phyloP scores from a whole-genome alignment of 2,329 filamentous ascomycete species.

The Exophiala sp. region DNA sequence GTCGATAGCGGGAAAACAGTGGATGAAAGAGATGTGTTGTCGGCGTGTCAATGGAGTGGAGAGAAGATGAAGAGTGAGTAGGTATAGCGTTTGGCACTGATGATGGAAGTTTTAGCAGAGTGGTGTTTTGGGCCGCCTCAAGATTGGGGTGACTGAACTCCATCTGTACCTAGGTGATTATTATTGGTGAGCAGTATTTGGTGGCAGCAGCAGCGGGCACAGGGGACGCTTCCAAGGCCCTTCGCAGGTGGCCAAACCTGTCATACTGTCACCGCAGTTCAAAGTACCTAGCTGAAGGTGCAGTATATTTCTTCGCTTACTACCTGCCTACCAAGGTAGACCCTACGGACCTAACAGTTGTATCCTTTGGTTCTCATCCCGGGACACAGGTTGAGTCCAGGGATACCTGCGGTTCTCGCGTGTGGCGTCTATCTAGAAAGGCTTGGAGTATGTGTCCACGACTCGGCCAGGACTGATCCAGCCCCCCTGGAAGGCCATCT shows the following conservation, averaged over 20 bases:
- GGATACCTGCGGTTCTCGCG: no score
- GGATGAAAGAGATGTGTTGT: slow-evolving; percentile 1
- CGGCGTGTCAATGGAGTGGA: slow-evolving; percentile 2
- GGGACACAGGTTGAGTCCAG: neutral
- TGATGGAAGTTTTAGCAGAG: slow-evolving; percentile 3
- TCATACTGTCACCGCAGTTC: no score
- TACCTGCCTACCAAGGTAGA: no score
- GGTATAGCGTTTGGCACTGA: slow-evolving; percentile 5
- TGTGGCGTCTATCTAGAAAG: no score
- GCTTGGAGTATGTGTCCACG: no score
- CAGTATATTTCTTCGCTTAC: no score
- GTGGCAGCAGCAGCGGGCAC: neutral
- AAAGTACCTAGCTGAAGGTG: no score
- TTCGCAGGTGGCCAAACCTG: neutral
- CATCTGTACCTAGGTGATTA: no score
- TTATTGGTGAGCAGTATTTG: neutral
- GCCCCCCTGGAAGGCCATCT: neutral
- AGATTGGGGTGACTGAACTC: slow-evolving; percentile 1
- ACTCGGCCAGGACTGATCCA: neutral
- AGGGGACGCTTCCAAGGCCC: neutral
- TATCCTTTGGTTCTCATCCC: neutral
- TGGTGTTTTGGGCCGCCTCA: neutral
- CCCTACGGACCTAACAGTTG: no score
- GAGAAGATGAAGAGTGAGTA: slow-evolving; percentile 9
- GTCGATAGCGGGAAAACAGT: neutral